Evolutionary conservation across 2,329 filamentous ascomycete species (phyloP).

Genomic region (Orbilia brochopaga): DNA sequence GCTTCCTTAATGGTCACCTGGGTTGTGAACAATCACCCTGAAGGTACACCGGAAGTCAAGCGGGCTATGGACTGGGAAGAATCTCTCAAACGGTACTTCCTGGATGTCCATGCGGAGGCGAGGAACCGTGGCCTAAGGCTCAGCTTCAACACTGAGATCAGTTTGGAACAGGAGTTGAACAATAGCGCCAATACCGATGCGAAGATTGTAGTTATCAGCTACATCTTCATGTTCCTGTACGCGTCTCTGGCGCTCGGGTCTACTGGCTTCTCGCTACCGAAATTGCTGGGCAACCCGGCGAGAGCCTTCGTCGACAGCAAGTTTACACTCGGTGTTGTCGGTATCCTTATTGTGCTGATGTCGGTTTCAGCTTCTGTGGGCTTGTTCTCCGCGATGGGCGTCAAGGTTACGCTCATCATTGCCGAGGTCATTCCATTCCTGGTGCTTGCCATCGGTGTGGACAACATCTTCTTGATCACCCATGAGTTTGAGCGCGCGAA

Average conservation of each 20-base stretch:
- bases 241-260: conserved; percentile 91
- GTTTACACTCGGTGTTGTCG: conserved; percentile 90
- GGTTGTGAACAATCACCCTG: conserved; percentile 86
- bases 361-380: conserved; percentile 95
- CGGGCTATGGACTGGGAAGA: conserved; percentile 89
- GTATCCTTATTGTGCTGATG: conserved; percentile 95
- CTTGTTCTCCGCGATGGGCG: conserved; percentile 85
- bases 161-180: conserved; percentile 92
- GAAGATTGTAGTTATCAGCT: conserved; percentile 94
- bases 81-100: conserved; percentile 73
- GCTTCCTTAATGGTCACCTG: conserved; percentile 86
- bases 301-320: conserved; percentile 92
- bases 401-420: conserved; percentile 96
- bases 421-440: conserved; percentile 98
- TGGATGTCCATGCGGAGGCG: conserved; percentile 82
- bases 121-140: conserved; percentile 76
- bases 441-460: conserved; percentile 92
- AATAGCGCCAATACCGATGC: conserved; percentile 98
- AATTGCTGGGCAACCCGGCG: conserved; percentile 80
- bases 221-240: conserved; percentile 98
- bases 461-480: conserved; percentile 98
- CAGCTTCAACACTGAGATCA: conserved; percentile 95
- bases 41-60: conserved; percentile 72
- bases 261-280: conserved; percentile 76
- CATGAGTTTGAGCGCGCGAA: conserved; percentile 98